Percentiles rank a stretch among this genome's conserved stretches.
Conservation (phyloP, 345 rosid species). For the Corymbia maculata region DNA sequence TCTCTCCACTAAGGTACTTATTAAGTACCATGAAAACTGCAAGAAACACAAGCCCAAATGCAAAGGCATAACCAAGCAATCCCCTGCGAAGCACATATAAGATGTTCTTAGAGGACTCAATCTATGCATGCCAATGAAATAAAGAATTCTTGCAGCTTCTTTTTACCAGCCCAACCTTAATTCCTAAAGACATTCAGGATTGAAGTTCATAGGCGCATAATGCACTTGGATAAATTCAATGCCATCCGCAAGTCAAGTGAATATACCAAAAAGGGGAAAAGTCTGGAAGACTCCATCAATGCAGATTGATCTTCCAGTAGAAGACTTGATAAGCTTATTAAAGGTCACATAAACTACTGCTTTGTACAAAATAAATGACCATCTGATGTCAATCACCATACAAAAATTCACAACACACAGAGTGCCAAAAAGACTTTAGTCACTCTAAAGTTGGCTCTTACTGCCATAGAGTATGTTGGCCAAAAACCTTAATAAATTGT, state of each 20-base stretch:
- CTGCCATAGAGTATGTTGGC: neutral
- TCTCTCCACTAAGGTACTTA: conserved; percentile 47
- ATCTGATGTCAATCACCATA: neutral
- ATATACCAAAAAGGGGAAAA: neutral
- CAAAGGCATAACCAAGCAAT: conserved; percentile 61
- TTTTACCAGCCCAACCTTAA: neutral
- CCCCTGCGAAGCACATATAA: conserved; percentile 26
- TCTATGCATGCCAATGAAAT: neutral
- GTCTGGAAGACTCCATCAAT: neutral
- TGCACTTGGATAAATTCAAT: neutral
- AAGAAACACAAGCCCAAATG: conserved; percentile 25
- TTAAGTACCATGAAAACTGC: conserved; percentile 68
- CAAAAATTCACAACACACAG: neutral
- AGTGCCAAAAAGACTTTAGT: neutral
- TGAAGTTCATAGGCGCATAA: neutral
- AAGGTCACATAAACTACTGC: neutral
- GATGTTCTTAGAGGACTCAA: neutral
- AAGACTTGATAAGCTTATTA: neutral
- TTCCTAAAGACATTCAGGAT: neutral
- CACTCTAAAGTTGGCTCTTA: neutral
- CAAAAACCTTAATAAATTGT: neutral
- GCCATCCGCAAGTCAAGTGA: neutral
- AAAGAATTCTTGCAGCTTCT: neutral
- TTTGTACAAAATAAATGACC: neutral
- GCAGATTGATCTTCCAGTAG: neutral